phyloP scores from a whole-genome alignment of 768 basidiomycete species.

The Hemileccinum rubropunctum region DNA sequence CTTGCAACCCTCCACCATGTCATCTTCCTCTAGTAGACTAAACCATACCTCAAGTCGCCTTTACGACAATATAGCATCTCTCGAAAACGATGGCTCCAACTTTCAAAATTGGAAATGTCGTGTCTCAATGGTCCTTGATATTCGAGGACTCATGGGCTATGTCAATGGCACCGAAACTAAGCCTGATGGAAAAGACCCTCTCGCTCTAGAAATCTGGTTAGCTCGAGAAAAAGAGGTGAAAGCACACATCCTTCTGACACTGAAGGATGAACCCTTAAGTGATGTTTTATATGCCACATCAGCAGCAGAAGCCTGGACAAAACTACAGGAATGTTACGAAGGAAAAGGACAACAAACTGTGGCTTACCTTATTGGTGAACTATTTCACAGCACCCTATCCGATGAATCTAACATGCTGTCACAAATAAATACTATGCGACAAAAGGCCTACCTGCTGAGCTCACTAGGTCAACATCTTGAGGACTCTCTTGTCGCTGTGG shows the following conservation, averaged over 20 bases:
- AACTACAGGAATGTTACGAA: slow-evolving; percentile 16
- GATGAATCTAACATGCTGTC: background rate
- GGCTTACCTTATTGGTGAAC: slow-evolving; percentile 21
- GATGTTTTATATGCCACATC: slow-evolving; percentile 12
- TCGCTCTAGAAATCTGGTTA: too few species aligned
- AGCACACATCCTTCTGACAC: slow-evolving; percentile 22
- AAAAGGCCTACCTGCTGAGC: too few species aligned
- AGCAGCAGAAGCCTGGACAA: slow-evolving; percentile 19
- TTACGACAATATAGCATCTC: background rate
- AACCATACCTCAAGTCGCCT: too few species aligned
- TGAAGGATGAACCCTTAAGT: slow-evolving; percentile 22
- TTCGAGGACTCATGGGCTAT: background rate
- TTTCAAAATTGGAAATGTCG: slow-evolving; percentile 13
- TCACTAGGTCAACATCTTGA: too few species aligned
- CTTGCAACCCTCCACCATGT: too few species aligned
- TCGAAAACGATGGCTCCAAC: slow-evolving; percentile 7
- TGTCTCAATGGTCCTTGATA: slow-evolving; percentile 18
- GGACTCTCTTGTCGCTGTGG: too few species aligned
- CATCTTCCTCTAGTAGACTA: too few species aligned
- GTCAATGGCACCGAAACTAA: too few species aligned
- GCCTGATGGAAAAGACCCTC: too few species aligned
- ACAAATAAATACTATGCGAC: too few species aligned
- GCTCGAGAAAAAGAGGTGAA: slow-evolving; percentile 13
- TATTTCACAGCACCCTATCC: slow-evolving; percentile 20
- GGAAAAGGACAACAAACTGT: slow-evolving; percentile 22